phyloP scores from a whole-genome alignment of 768 basidiomycete genomes.

The Phylloporus scabripes region DNA sequence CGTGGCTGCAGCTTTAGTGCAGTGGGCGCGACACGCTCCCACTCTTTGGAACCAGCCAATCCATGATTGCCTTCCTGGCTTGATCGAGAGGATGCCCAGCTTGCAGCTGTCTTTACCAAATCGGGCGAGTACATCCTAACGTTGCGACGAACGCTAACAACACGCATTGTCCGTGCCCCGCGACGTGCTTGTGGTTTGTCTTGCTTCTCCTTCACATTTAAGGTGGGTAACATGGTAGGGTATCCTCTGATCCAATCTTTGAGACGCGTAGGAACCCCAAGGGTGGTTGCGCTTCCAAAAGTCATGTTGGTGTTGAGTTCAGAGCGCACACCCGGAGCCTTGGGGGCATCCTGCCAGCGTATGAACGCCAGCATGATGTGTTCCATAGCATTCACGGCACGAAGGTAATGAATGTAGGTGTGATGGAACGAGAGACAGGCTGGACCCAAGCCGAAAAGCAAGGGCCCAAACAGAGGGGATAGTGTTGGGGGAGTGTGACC shows the following conservation, averaged over 20 bases:
- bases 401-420: slow-evolving; percentile 68
- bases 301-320: slow-evolving; percentile 31
- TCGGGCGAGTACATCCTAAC: slow-evolving; percentile 87
- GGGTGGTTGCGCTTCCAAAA: slow-evolving; percentile 49
- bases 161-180: slow-evolving; percentile 71
- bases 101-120: slow-evolving; percentile 60
- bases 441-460: slow-evolving; percentile 77
- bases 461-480: slow-evolving; percentile 82
- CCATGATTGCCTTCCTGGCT: slow-evolving; percentile 24
- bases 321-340: slow-evolving; percentile 24
- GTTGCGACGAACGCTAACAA: slow-evolving; percentile 71
- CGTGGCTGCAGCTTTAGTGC: slow-evolving; percentile 57
- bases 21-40: slow-evolving; percentile 65
- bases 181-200: slow-evolving; percentile 60
- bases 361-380: slow-evolving; percentile 90
- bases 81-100: slow-evolving; percentile 40
- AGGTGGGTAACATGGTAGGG: slow-evolving; percentile 67
- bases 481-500: slow-evolving; percentile 90
- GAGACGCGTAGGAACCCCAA: slow-evolving; percentile 78
- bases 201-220: slow-evolving; percentile 45
- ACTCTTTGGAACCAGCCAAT: slow-evolving; percentile 61
- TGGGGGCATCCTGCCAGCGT: slow-evolving; percentile 67
- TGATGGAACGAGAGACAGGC: slow-evolving; percentile 47
- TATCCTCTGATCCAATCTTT: slow-evolving; percentile 91
- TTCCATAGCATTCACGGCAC: slow-evolving; percentile 82